These are phyloP conservation scores for Nemania sp. DNA, from an alignment of 2,329 filamentous ascomycete species.

Conservation along the genomic window DNA sequence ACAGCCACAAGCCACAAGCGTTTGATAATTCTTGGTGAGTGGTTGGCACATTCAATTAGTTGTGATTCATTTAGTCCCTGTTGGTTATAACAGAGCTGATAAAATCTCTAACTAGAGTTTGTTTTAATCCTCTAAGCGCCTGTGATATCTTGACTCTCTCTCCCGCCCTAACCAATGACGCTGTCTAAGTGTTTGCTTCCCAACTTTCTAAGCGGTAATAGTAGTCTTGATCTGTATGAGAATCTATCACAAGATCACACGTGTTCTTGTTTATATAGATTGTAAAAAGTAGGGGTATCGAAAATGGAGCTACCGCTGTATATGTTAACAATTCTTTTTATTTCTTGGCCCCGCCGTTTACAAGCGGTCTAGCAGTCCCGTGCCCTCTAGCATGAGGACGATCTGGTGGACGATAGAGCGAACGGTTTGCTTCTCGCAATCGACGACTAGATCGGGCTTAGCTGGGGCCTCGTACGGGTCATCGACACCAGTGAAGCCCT, in stretches of 20 bases:
- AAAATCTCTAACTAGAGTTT: slow-evolving; percentile 22
- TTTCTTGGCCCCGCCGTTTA: slow-evolving; percentile 48
- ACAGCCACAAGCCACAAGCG: slow-evolving; percentile 18
- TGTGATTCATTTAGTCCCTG: slow-evolving; percentile 17
- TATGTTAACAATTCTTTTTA: slow-evolving; percentile 11
- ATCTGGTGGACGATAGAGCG: slow-evolving; percentile 97
- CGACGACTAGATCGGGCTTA: slow-evolving; percentile 86
- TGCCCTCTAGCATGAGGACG: slow-evolving; percentile 88
- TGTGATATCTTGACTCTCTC: slow-evolving; percentile 7
- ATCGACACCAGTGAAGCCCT: slow-evolving; percentile 98
- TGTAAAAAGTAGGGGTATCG: slow-evolving; percentile 25
- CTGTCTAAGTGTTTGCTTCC: slow-evolving; percentile 10
- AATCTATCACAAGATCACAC: slow-evolving; percentile 25
- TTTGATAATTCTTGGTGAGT: slow-evolving; percentile 12
- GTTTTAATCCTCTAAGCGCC: slow-evolving; percentile 31
- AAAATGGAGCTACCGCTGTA: slow-evolving; percentile 28
- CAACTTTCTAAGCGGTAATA: not conserved
- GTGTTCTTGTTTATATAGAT: slow-evolving; percentile 26
- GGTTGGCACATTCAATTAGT: slow-evolving; percentile 16
- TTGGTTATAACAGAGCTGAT: slow-evolving; percentile 10
- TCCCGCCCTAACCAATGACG: slow-evolving; percentile 1
- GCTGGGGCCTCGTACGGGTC: slow-evolving; percentile 91
- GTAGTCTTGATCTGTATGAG: slow-evolving; percentile 11
- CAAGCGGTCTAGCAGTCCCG: slow-evolving; percentile 83
- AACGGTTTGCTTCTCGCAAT: slow-evolving; percentile 87